Conservation (phyloP, 495 filamentous ascomycete genomes). For the Daldinia loculata region DNA sequence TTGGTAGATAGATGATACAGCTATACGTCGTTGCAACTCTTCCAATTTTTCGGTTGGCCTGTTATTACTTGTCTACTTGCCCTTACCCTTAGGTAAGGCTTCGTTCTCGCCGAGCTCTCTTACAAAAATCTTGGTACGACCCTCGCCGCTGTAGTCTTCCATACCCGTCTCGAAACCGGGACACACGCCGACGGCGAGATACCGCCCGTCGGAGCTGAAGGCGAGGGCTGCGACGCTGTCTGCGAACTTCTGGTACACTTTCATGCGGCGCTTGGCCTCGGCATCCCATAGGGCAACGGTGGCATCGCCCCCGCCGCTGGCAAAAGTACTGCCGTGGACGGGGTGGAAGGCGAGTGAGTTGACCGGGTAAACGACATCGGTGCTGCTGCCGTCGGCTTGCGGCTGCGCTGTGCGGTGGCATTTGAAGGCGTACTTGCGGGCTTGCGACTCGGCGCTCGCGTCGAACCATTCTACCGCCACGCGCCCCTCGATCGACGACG, state of each 20-base stretch:
- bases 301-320: constrained; percentile 90
- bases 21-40: background rate
- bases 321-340: constrained; percentile 82
- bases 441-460: constrained; percentile 80
- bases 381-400: constrained; percentile 42
- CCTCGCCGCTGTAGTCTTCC: constrained; percentile 74
- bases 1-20: constrained; percentile 12
- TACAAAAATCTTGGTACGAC: constrained; percentile 78
- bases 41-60: background rate
- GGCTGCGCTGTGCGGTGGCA: constrained; percentile 79
- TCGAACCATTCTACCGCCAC: constrained; percentile 99
- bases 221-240: constrained; percentile 78
- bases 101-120: constrained; percentile 86
- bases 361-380: constrained; percentile 78
- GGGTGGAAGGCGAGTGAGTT: constrained; percentile 95
- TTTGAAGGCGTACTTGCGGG: constrained; percentile 97
- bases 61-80: constrained; percentile 49
- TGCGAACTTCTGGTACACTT: constrained; percentile 85
- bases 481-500: constrained; percentile 87
- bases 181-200: constrained; percentile 83
- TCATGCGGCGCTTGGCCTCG: constrained; percentile 85
- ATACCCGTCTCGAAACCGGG: constrained; percentile 93
- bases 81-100: constrained; percentile 82
- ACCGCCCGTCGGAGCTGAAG: constrained; percentile 82
- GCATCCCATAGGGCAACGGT: constrained; percentile 97